Percentiles rank a stretch among this genome's conserved stretches.
Evolutionary conservation across 2,329 filamentous ascomycete species (phyloP).

Genomic region (Fusarium sp.): DNA sequence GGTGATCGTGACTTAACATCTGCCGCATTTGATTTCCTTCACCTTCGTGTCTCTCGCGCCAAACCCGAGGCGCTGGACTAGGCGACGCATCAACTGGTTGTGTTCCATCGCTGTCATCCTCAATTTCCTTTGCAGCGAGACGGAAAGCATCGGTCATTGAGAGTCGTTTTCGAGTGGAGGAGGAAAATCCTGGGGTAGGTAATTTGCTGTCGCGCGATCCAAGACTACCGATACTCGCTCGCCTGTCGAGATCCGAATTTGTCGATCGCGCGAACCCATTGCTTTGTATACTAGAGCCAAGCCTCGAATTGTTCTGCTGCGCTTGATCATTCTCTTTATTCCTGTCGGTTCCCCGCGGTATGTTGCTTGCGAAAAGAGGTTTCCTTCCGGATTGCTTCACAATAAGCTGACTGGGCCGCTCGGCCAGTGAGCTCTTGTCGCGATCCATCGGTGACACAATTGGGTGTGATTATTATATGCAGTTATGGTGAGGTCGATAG

Average conservation of each 20-base stretch:
- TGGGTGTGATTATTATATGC: slow-evolving; percentile 13
- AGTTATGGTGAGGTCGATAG: slow-evolving; percentile 25
- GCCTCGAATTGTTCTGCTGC: slow-evolving; percentile 15
- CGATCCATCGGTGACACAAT: slow-evolving; percentile 37
- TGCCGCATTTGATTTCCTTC: slow-evolving; percentile 47
- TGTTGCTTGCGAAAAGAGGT: slow-evolving; percentile 50
- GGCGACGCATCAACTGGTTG: slow-evolving; percentile 57
- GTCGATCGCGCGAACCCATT: slow-evolving; percentile 37
- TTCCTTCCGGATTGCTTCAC: slow-evolving; percentile 55
- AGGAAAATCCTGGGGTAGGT: slow-evolving; percentile 46
- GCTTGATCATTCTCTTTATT: slow-evolving; percentile 36
- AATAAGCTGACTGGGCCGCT: slow-evolving; percentile 44
- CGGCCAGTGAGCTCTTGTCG: slow-evolving; percentile 36
- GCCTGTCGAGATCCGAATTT: slow-evolving; percentile 40
- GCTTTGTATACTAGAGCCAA: slow-evolving; percentile 22
- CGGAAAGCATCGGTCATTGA: slow-evolving; percentile 56
- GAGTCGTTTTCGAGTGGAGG: slow-evolving; percentile 48
- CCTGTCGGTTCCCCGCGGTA: slow-evolving; percentile 34
- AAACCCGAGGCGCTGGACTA: slow-evolving; percentile 60
- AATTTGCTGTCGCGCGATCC: slow-evolving; percentile 48
- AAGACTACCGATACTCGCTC: slow-evolving; percentile 35
- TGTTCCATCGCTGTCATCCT: slow-evolving; percentile 40
- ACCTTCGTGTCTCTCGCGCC: slow-evolving; percentile 49
- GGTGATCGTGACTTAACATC: slow-evolving; percentile 43
- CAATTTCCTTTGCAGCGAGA: slow-evolving; percentile 46